Evolutionary conservation across 2,329 filamentous ascomycete species (phyloP).

Genomic region (Zymoseptoria crescenta): DNA sequence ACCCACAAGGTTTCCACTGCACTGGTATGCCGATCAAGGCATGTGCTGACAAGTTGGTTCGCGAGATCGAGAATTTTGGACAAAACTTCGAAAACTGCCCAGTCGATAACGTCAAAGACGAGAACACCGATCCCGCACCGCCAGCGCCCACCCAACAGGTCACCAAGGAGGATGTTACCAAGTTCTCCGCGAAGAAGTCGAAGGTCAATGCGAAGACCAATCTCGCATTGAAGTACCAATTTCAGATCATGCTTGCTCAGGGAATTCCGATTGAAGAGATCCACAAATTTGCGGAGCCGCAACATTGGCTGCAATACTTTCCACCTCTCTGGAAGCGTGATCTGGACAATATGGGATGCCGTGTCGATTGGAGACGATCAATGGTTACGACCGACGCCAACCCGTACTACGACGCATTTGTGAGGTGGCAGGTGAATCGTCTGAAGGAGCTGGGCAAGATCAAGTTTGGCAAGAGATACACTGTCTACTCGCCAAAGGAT

Average conservation of each 20-base stretch:
- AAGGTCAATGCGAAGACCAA: conserved; percentile 79
- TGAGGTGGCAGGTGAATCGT: conserved; percentile 94
- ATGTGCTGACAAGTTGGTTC: conserved; percentile 86
- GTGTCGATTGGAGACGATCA: conserved; percentile 87
- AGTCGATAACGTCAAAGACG: conserved; percentile 45
- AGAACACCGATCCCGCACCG: conserved; percentile 35
- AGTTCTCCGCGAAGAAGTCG: conserved; percentile 87
- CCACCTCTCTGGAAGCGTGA: conserved; percentile 73
- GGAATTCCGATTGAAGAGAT: conserved; percentile 85
- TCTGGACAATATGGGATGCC: conserved; percentile 71
- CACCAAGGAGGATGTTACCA: conserved; percentile 73
- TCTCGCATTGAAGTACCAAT: conserved; percentile 91
- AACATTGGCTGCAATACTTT: conserved; percentile 88
- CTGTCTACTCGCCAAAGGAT: conserved; percentile 85
- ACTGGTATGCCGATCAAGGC: conserved; percentile 98
- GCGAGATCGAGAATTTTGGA: conserved; percentile 85
- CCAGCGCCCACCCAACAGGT: conserved; percentile 54
- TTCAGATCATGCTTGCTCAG: conserved; percentile 86
- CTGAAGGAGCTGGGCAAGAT: conserved; percentile 86
- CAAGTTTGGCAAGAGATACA: conserved; percentile 87
- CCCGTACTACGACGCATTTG: conserved; percentile 91
- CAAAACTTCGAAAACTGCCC: conserved; percentile 73
- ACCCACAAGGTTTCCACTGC: conserved; percentile 90
- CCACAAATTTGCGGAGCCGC: conserved; percentile 84
- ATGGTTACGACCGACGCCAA: conserved; percentile 96